These are phyloP conservation scores for Sporothrix variecibatus DNA, from an alignment of 2,329 filamentous ascomycete genomes.

Conservation along the genomic window DNA sequence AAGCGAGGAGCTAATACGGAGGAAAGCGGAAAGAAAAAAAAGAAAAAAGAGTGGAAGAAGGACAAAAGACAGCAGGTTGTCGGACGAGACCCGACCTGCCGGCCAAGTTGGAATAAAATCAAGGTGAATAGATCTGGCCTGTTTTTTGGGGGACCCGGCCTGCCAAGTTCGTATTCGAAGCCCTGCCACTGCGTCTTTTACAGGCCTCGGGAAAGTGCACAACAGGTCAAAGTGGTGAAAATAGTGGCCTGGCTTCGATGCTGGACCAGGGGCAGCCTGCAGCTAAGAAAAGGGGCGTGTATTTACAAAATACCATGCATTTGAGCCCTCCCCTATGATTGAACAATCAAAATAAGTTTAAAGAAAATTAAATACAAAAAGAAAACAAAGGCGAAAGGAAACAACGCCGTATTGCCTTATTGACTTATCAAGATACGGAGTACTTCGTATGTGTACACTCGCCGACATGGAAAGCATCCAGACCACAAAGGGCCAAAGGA, in stretches of 20 bases:
- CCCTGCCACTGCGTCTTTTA: constrained; percentile 13
- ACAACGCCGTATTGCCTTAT: not conserved
- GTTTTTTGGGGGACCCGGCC: not conserved
- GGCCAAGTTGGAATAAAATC: not conserved
- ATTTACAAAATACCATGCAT: not conserved
- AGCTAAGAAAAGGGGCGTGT: not conserved
- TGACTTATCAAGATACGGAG: not conserved
- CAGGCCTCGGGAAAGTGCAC: not conserved
- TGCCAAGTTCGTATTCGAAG: constrained; percentile 7
- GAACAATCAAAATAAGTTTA: not conserved
- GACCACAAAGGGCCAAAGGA: not conserved
- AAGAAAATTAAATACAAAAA: too few species aligned
- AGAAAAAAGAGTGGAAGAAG: not conserved
- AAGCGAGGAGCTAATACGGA: not conserved
- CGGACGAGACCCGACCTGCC: not conserved
- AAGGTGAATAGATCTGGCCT: not conserved
- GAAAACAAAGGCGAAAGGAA: not conserved
- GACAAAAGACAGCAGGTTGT: not conserved
- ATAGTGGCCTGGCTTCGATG: not conserved
- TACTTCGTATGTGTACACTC: not conserved
- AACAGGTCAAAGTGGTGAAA: not conserved
- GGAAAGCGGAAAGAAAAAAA: not conserved
- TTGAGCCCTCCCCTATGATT: not conserved
- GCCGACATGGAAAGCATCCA: not conserved
- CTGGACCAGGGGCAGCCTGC: not conserved